Conservation (phyloP, 805 yeast species). For the Diddensiella santjacobensis region DNA sequence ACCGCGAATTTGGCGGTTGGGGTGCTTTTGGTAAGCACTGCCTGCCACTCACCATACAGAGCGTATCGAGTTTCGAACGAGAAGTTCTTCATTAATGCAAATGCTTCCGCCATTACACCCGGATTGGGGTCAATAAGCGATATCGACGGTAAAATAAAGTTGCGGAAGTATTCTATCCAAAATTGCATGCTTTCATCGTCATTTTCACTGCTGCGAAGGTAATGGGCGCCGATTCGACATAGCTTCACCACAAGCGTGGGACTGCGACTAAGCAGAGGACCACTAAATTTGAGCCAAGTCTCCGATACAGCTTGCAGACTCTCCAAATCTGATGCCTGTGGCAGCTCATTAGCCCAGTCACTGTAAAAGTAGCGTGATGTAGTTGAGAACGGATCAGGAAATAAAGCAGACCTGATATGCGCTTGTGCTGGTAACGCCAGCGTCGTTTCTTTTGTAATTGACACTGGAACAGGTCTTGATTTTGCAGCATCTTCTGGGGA, state of each 20-base stretch:
- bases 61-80: constrained; percentile 65
- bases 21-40: constrained; percentile 52
- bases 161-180: constrained; percentile 64
- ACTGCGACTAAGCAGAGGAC: constrained; percentile 50
- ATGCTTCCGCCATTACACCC: constrained; percentile 58
- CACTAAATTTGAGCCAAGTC: constrained; percentile 50
- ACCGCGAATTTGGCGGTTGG: constrained; percentile 55
- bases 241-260: constrained; percentile 51
- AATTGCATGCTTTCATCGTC: constrained; percentile 7
- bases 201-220: constrained; percentile 25
- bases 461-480: constrained; percentile 8
- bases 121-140: constrained; percentile 53
- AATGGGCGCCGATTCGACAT: constrained; percentile 54
- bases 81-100: constrained; percentile 47
- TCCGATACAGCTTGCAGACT: constrained; percentile 48
- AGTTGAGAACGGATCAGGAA: background rate
- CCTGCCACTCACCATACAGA: constrained; percentile 74
- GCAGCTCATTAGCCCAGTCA: constrained; percentile 47
- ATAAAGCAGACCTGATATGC: background rate
- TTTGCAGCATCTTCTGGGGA: background rate
- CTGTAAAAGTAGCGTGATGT: constrained; percentile 40
- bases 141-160: constrained; percentile 62
- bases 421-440: constrained; percentile 4
- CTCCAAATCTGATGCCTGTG: constrained; percentile 36
- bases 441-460: constrained; percentile 12